Conservation (phyloP, 345 rosid species). For the Mercurialis annua region DNA sequence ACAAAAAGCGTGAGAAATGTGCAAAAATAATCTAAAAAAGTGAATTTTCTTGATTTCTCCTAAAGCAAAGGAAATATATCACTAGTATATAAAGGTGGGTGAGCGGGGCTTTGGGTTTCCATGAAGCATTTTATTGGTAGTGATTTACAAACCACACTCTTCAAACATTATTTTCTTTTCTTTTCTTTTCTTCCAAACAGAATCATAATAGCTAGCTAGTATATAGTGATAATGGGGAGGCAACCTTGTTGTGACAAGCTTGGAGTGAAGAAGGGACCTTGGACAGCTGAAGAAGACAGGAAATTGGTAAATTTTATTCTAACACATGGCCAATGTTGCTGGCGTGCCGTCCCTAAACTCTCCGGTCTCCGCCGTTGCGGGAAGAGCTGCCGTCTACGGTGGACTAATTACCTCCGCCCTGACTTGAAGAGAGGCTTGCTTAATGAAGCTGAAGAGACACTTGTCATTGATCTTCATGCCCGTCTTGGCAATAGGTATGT, state of each 20-base stretch:
- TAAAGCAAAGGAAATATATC: constrained; percentile 16
- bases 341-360: constrained; percentile 72
- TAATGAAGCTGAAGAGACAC: constrained; percentile 52
- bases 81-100: constrained; percentile 49
- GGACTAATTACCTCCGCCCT: constrained; percentile 84
- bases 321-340: constrained; percentile 66
- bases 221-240: constrained; percentile 46
- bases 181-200: too few relatives aligned
- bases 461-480: constrained; percentile 71
- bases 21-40: not conserved
- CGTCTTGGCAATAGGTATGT: constrained; percentile 64
- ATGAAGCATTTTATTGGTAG: constrained; percentile 7
- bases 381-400: constrained; percentile 79
- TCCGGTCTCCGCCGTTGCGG: constrained; percentile 75
- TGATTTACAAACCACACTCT: not conserved
- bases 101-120: constrained; percentile 20
- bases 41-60: constrained; percentile 17
- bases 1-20: constrained; percentile 14
- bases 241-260: constrained; percentile 69
- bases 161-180: too few relatives aligned
- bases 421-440: constrained; percentile 72
- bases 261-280: constrained; percentile 71
- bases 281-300: constrained; percentile 70
- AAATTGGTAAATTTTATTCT: constrained; percentile 58
- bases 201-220: too few relatives aligned